These are phyloP conservation scores for Rosa rugosa DNA, from an alignment of 306 rosid species.

Conservation along the genomic window DNA sequence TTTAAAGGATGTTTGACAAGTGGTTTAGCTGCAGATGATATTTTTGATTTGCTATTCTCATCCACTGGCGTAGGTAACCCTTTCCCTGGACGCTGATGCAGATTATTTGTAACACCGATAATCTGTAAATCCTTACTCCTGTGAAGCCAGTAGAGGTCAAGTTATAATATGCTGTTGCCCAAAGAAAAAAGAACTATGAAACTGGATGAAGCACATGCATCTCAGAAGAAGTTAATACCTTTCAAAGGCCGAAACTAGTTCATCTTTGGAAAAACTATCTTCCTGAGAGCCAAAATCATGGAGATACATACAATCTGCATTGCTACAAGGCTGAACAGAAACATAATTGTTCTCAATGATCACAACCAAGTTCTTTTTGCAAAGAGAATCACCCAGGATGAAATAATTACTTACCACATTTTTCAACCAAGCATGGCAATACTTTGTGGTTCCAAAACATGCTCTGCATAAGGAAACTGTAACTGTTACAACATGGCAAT, in stretches of 20 bases:
- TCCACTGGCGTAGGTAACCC: conserved; percentile 71
- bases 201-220: neutral
- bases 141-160: conserved; percentile 41
- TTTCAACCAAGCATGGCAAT: conserved; percentile 99
- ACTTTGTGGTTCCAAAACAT: conserved; percentile 97
- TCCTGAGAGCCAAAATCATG: conserved; percentile 92
- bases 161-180: conserved; percentile 3
- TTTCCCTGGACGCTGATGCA: conserved; percentile 65
- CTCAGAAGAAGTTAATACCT: conserved; percentile 43
- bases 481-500: neutral
- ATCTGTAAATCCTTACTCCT: conserved; percentile 83
- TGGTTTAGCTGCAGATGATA: conserved; percentile 51
- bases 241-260: conserved; percentile 74
- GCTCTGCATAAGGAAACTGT: conserved; percentile 51
- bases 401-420: conserved; percentile 59
- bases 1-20: conserved; percentile 44
- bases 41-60: conserved; percentile 40
- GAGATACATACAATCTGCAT: conserved; percentile 92
- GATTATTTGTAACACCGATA: conserved; percentile 62
- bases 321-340: conserved; percentile 86
- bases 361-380: neutral
- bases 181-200: neutral
- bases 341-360: conserved; percentile 1
- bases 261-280: conserved; percentile 92
- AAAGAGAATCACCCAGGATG: neutral